Evolutionary conservation across 345 rosid species (phyloP), one percentile per base, ranked within the genome.

Genomic region (Corchorus capsularis): DNA sequence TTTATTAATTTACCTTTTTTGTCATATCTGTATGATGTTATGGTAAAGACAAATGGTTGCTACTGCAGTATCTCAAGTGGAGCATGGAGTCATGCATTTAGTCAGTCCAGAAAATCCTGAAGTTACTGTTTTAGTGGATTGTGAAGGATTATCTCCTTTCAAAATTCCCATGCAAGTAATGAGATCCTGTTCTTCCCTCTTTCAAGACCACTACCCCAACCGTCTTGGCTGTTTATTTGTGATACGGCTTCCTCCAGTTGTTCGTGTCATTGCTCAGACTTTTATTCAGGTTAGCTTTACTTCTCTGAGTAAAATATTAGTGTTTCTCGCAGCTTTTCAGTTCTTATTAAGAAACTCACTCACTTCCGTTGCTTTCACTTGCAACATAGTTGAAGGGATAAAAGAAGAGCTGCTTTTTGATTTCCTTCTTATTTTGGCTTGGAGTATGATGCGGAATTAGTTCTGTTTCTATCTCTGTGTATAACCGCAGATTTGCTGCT

Each of bases 131-230:
- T 76, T 96, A 45, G 88, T 96, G 56, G 99, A 96, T 79, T 96
- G 99, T 87, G 92, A 87, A 78, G 96, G 97, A 72, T 77, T 96
- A 77, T 81, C 98, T 66, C 96, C 99, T 60, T 73, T 90, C 72
- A 86, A 86, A 84, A 86, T 93, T 76, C 99, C 99, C 22, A 89
- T 96, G 97, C 99, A 96, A 76, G 83, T 91, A 84, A 72, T 93
- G 83, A 89, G 96, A 85, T 90, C 97, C 22, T 91, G 98, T 79
- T 90, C 93, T 49, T 85, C 92, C 57, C 83, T 93, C 79, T 87
- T 96, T 64, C 99, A 96, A 86, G 94, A 93, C 80, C 90, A 96
- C 81, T 96, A 83, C 83, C 99, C 99, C 20, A 88, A 89, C 77
- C 87, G 90, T 61, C 98, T 96, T 56, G 97, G 96, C 80, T 86